Evolutionary conservation across 106 monocot genomes (phyloP).

Genomic region (Dendrobium nobile): DNA sequence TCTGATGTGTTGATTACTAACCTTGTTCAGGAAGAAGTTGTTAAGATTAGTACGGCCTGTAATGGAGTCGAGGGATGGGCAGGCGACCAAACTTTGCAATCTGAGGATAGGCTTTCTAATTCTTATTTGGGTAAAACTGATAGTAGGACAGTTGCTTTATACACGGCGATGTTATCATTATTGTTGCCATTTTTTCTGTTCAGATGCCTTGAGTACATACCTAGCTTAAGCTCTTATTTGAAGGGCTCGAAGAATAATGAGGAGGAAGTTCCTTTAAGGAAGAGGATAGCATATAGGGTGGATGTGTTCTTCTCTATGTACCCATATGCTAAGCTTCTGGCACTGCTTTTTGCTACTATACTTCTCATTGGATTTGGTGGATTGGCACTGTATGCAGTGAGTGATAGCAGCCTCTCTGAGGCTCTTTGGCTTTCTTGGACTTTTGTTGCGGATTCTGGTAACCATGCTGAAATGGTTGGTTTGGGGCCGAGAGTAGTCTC

Average conservation of each 20-base stretch:
- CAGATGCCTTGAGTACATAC: slow-evolving; percentile 44
- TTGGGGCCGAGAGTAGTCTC: slow-evolving; percentile 71
- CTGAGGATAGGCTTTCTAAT: slow-evolving; percentile 7
- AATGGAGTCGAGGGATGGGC: background rate
- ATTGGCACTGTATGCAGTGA: slow-evolving; percentile 62
- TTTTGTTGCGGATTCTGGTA: slow-evolving; percentile 92
- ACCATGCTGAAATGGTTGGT: slow-evolving; percentile 79
- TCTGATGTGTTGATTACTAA: slow-evolving; percentile 6
- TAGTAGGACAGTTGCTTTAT: slow-evolving; percentile 40
- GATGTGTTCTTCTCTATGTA: slow-evolving; percentile 89
- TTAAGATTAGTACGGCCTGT: slow-evolving; percentile 33
- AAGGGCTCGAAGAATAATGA: slow-evolving; percentile 29
- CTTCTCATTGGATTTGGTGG: slow-evolving; percentile 83
- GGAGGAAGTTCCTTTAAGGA: slow-evolving; percentile 76
- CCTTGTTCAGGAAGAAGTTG: slow-evolving; percentile 45
- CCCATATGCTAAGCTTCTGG: slow-evolving; percentile 91
- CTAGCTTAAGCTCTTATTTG: slow-evolving; percentile 23
- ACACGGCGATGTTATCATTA: slow-evolving; percentile 36
- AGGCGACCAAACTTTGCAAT: slow-evolving; percentile 11
- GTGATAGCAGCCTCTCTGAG: slow-evolving; percentile 52
- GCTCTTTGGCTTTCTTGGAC: slow-evolving; percentile 95
- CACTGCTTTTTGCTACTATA: slow-evolving; percentile 74
- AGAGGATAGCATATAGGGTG: slow-evolving; percentile 86
- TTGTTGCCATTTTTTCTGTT: slow-evolving; percentile 45
- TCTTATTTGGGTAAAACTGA: slow-evolving; percentile 19